Evolutionary conservation across 371 early-diverging fungal species (phyloP).

Genomic region (Mortierella sp.): DNA sequence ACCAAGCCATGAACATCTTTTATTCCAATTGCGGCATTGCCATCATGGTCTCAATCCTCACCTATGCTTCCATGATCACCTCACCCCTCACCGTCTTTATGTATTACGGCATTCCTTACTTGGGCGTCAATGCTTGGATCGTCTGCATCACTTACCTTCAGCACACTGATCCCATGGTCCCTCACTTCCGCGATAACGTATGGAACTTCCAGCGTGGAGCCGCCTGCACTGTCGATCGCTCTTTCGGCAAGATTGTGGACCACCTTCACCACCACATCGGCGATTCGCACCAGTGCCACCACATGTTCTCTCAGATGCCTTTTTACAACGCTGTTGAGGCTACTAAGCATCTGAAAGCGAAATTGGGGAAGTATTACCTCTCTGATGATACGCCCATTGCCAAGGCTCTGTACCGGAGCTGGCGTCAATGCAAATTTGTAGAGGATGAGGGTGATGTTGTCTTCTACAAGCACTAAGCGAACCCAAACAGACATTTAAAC

Average conservation of each 20-base stretch:
- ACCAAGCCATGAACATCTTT: conserved; percentile 73
- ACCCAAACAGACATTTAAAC: neutral
- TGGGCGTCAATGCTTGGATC: conserved; percentile 85
- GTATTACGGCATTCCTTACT: conserved; percentile 88
- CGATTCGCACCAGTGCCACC: conserved; percentile 91
- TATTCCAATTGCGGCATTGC: conserved; percentile 77
- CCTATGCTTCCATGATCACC: conserved; percentile 60
- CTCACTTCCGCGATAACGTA: conserved; percentile 80
- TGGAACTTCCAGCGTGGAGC: conserved; percentile 92
- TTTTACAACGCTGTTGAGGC: conserved; percentile 91
- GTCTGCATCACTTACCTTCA: conserved; percentile 90
- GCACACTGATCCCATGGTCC: conserved; percentile 85
- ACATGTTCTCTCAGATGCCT: conserved; percentile 91
- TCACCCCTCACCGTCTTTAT: conserved; percentile 72
- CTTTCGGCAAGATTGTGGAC: conserved; percentile 83
- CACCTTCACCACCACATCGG: conserved; percentile 84
- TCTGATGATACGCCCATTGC: conserved; percentile 75
- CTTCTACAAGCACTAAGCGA: conserved; percentile 34
- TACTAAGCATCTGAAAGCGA: conserved; percentile 77
- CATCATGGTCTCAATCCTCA: conserved; percentile 63
- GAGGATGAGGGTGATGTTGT: conserved; percentile 46
- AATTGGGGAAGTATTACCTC: conserved; percentile 82
- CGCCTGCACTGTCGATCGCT: conserved; percentile 83
- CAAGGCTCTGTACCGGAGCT: conserved; percentile 72
- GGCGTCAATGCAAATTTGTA: conserved; percentile 70